Percentiles rank a stretch among this genome's conserved stretches.
phyloP scores from a whole-genome alignment of 2,329 filamentous ascomycete genomes.

The Colletotrichum sp. region DNA sequence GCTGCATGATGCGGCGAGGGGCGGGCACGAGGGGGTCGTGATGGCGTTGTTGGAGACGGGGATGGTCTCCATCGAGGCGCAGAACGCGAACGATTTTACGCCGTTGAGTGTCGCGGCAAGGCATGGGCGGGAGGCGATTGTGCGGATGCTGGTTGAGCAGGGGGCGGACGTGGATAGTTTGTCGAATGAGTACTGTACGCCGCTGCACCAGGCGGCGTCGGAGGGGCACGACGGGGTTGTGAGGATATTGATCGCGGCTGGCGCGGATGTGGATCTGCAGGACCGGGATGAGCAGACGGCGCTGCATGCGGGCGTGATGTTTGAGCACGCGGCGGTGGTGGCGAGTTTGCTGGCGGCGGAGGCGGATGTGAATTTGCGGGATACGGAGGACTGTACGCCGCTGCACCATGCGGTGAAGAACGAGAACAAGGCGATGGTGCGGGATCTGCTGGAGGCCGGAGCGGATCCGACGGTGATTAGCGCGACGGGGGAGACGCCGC shows the following conservation, averaged over 20 bases:
- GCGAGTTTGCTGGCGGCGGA: conserved; percentile 13
- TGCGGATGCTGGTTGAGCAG: conserved; percentile 22
- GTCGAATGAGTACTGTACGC: conserved; percentile 22
- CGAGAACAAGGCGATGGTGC: conserved; percentile 15
- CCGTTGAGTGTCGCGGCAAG: conserved; percentile 21
- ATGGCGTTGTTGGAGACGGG: conserved; percentile 19
- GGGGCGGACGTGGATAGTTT: conserved; percentile 22
- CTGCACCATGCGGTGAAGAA: conserved; percentile 24
- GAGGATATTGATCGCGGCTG: conserved; percentile 17
- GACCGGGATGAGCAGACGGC: conserved; percentile 23
- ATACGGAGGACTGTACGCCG: conserved; percentile 23
- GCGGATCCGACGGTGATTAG: conserved; percentile 21
- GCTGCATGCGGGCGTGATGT: conserved; percentile 22
- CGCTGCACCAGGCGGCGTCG: conserved; percentile 24
- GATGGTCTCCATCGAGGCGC: conserved; percentile 21
- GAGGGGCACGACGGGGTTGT: conserved; percentile 21
- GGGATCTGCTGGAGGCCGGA: conserved; percentile 21
- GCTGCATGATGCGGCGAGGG: conserved; percentile 19
- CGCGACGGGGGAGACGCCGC: conserved; percentile 21
- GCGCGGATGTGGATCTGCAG: conserved; percentile 23
- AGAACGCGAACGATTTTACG: conserved; percentile 19
- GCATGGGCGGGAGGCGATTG: conserved; percentile 23
- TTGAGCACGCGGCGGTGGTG: conserved; percentile 23
- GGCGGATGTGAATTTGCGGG: conserved; percentile 14
- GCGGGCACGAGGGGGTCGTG: conserved; percentile 18